These are phyloP conservation scores for Cubamyces lactineus DNA, from an alignment of 768 basidiomycete genomes.

Conservation along the genomic window DNA sequence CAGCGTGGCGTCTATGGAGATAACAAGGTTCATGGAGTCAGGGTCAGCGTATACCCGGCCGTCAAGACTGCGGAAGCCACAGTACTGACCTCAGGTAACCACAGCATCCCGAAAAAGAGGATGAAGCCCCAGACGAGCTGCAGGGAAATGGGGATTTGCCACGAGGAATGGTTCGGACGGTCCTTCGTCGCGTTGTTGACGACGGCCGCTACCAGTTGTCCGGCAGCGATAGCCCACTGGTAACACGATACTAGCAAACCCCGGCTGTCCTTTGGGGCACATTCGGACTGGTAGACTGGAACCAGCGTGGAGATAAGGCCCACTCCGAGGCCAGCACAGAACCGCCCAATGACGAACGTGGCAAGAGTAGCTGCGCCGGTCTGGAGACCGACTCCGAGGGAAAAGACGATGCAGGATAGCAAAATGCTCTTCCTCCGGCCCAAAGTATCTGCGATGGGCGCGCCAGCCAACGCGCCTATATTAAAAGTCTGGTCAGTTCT, in stretches of 20 bases:
- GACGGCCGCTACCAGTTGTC: conserved; percentile 71
- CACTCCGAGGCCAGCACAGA: conserved; percentile 80
- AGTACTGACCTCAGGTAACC: conserved; percentile 58
- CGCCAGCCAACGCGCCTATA: conserved; percentile 53
- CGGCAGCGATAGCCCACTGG: conserved; percentile 71
- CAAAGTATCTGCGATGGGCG: conserved; percentile 54
- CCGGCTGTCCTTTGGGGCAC: conserved; percentile 62
- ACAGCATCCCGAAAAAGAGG: conserved; percentile 68
- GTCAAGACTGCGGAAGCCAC: conserved; percentile 2
- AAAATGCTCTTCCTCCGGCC: conserved; percentile 55
- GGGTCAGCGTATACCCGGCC: background rate
- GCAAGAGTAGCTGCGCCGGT: conserved; percentile 53
- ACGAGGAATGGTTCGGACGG: conserved; percentile 51
- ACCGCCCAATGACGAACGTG: conserved; percentile 70
- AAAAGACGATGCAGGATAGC: conserved; percentile 53
- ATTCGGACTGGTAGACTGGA: conserved; percentile 60
- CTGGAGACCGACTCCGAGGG: conserved; percentile 67
- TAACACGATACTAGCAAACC: conserved; percentile 36
- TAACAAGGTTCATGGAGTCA: background rate
- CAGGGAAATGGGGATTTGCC: conserved; percentile 72
- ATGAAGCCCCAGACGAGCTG: conserved; percentile 80
- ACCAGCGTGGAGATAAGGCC: conserved; percentile 72
- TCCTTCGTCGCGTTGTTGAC: conserved; percentile 68
- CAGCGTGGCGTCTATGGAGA: conserved; percentile 66
- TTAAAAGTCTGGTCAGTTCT: background rate